Evolutionary conservation across 805 yeast genomes (phyloP).

Genomic region (Cyberlindnera sargentensis): DNA sequence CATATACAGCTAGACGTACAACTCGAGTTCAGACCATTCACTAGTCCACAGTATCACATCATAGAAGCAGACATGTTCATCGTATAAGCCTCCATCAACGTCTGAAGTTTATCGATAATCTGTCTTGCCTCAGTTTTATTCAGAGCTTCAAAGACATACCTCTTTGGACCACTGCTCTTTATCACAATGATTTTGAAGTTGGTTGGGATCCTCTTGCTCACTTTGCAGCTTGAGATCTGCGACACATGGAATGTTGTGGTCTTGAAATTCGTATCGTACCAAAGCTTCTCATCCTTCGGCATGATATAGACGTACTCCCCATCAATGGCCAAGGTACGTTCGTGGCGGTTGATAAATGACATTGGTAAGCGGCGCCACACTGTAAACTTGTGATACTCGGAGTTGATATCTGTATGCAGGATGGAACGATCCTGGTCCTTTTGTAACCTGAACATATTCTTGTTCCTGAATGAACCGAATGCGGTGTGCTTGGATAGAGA

Average conservation of each 20-base stretch:
- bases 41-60: not conserved
- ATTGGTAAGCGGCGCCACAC: conserved; percentile 87
- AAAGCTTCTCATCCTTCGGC: conserved; percentile 73
- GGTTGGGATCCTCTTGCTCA: conserved; percentile 64
- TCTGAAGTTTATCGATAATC: conserved; percentile 64
- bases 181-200: conserved; percentile 77
- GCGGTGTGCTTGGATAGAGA: not conserved
- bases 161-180: conserved; percentile 63
- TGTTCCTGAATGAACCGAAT: conserved; percentile 25
- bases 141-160: conserved; percentile 81
- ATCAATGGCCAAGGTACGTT: conserved; percentile 79
- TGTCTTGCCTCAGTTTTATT: conserved; percentile 56
- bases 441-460: conserved; percentile 23
- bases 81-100: conserved; percentile 48
- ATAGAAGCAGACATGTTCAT: conserved; percentile 26
- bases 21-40: not conserved
- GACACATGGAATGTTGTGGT: conserved; percentile 83
- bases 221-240: conserved; percentile 69
- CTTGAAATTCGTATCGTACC: conserved; percentile 63
- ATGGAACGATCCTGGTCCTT: not conserved
- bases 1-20: too few relatives aligned
- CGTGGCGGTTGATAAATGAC: conserved; percentile 74
- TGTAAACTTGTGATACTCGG: conserved; percentile 69
- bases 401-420: conserved; percentile 4
- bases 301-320: conserved; percentile 90